Base-by-base conservation (phyloP, 164 flowering plant species). In the grape (Vitis vinifera) region DNA sequence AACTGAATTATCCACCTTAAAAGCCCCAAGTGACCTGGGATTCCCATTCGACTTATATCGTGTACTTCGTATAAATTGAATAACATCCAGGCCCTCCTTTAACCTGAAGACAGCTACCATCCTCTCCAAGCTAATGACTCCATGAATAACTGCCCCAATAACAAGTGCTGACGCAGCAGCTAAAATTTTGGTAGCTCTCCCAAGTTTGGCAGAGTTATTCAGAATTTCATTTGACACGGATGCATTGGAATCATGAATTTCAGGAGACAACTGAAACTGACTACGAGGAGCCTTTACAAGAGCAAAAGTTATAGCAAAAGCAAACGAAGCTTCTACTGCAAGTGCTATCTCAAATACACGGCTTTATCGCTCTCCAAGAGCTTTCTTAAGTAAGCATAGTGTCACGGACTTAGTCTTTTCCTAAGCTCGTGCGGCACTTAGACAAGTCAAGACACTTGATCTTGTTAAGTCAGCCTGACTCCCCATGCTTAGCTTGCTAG, bases 331-430 rank as follows among this genome's bases (percentile, higher is more conserved):
- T 81, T 96, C 99, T 30, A 85, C 79, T 57, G 97, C 98, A 77
- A 96, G 92, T 71, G 97, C 97, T 37, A 92, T 84, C 83, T 96
- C 98, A 84, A 96, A 92, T 47, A 84, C 91, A 62, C 97, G 91
- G 77, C 89, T 82, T 67, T 93, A 96, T 47, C 97, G 97, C 79
- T 89, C 99, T 70, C 97, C 98, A 72, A 96, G 89, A 65, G 97
- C 95, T 76, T 96, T 98, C 81, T 89, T 96, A 1, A 96, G 85
- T 27, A 92, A 78, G 77, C 88, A 86, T 23, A 96, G 82, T 19
- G 23, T 19, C 23, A 19, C 23, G 23, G 23, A 19, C 23, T 19
- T 19, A 19, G 1, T 19, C 23, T 19, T 19, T 19, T 19, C 23
- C 23, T 19, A 19, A 19, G 23, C 23, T 19, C 23, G 23, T 19